These are phyloP conservation scores for Exidia glandulosa DNA, from an alignment of 768 basidiomycete species.

Conservation along the genomic window DNA sequence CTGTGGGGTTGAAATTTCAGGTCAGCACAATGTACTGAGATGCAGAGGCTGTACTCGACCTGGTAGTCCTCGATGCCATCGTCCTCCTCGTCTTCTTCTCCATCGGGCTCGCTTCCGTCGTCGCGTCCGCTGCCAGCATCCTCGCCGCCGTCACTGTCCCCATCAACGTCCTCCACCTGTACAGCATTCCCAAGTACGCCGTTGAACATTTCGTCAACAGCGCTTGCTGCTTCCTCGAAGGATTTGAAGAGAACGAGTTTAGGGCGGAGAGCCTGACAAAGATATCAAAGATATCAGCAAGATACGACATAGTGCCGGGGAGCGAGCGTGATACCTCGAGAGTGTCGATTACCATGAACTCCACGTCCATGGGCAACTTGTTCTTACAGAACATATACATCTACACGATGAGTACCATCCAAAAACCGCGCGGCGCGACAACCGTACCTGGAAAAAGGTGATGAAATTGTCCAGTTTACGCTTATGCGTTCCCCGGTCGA, in stretches of 20 bases:
- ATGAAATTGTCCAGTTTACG: constrained; percentile 91
- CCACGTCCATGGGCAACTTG: constrained; percentile 90
- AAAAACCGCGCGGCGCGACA: not conserved
- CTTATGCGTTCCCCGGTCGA: constrained; percentile 85
- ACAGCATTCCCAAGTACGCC: constrained; percentile 49
- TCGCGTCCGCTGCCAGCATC: constrained; percentile 3
- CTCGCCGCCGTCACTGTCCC: constrained; percentile 30
- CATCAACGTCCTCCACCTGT: constrained; percentile 29
- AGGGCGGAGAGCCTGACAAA: constrained; percentile 67
- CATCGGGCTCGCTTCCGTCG: constrained; percentile 28
- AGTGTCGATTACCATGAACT: constrained; percentile 94
- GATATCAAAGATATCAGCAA: constrained; percentile 2
- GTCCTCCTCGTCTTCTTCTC: constrained; percentile 56
- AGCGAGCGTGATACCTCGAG: no score
- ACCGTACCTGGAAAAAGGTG: constrained; percentile 78
- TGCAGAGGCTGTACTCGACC: not conserved
- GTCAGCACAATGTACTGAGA: no score
- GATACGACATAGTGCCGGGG: constrained; percentile 7
- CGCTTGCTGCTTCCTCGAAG: constrained; percentile 74
- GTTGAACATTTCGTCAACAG: constrained; percentile 85
- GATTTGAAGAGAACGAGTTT: constrained; percentile 60
- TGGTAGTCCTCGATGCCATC: constrained; percentile 17
- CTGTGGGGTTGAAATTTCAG: no score
- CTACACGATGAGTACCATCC: constrained; percentile 12
- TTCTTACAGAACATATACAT: constrained; percentile 88